Conservation (phyloP, 768 basidiomycete genomes). For the Lentinula boryana region DNA sequence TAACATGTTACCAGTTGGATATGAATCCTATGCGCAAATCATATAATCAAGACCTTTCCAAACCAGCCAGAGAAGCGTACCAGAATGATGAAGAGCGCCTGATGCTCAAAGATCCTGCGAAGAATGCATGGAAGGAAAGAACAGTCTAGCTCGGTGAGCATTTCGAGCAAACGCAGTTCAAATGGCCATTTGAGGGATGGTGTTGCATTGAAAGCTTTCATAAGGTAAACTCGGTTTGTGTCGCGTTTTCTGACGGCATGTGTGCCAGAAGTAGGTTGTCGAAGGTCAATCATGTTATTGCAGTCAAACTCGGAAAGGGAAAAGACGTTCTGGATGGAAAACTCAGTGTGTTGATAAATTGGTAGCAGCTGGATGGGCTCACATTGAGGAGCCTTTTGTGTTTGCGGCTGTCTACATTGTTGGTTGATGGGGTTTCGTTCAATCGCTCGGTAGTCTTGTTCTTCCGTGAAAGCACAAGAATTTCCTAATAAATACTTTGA, state of each 20-base stretch:
- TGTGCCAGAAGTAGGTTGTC: conserved; percentile 7
- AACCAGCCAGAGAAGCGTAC: conserved; percentile 19
- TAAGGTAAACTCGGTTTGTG: conserved; percentile 25
- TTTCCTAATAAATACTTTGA: conserved; percentile 30
- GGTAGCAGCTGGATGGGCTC: neutral
- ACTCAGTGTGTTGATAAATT: neutral
- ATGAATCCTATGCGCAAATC: conserved; percentile 22
- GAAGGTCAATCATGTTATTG: conserved; percentile 1
- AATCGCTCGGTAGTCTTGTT: neutral
- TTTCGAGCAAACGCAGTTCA: conserved; percentile 31
- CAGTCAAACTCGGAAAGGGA: conserved; percentile 29
- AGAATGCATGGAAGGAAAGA: conserved; percentile 33
- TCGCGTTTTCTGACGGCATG: conserved; percentile 21
- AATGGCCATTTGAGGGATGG: conserved; percentile 13
- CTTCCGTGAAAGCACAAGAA: conserved; percentile 40
- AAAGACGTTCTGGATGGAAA: neutral
- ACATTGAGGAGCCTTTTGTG: conserved; percentile 14
- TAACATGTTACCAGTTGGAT: conserved; percentile 23
- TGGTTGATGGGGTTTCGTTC: neutral
- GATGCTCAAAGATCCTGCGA: conserved; percentile 35
- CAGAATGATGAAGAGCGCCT: conserved; percentile 31
- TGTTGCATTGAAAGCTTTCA: conserved; percentile 17
- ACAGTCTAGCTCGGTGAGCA: conserved; percentile 24
- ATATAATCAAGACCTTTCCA: neutral
- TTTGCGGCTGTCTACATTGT: conserved; percentile 15